Evolutionary conservation across 1,284 basidiomycete species (phyloP).

Genomic region (Rhodotorula sp.): DNA sequence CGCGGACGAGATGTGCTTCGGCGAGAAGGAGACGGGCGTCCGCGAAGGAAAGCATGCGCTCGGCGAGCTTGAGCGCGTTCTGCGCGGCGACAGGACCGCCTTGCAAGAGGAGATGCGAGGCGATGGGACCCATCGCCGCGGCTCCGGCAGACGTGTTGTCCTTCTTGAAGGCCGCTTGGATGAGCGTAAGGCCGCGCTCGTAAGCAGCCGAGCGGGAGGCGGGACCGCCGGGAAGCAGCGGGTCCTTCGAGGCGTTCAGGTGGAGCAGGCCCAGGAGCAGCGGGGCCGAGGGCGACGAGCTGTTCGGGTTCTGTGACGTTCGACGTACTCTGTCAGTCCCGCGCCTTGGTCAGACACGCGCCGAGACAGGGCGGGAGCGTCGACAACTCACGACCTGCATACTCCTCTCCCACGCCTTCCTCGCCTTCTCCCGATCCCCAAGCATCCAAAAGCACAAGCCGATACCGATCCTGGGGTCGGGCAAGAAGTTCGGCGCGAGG

Average conservation of each 20-base stretch:
- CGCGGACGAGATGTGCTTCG: slow-evolving; percentile 74
- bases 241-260: slow-evolving; percentile 74
- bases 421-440: slow-evolving; percentile 72
- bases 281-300: slow-evolving; percentile 60
- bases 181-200: slow-evolving; percentile 57
- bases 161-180: slow-evolving; percentile 69
- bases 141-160: slow-evolving; percentile 75
- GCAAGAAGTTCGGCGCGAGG: slow-evolving; percentile 70
- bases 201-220: slow-evolving; percentile 57
- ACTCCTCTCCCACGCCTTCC: slow-evolving; percentile 81
- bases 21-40: slow-evolving; percentile 74
- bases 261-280: slow-evolving; percentile 78
- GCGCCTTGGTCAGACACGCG: too few relatives aligned
- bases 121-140: slow-evolving; percentile 68
- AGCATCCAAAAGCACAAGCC: slow-evolving; percentile 87
- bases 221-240: slow-evolving; percentile 55
- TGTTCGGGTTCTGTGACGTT: slow-evolving; percentile 63
- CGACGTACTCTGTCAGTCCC: neutral
- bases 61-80: slow-evolving; percentile 77
- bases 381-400: slow-evolving; percentile 66
- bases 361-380: neutral
- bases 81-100: slow-evolving; percentile 53
- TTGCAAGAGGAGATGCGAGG: slow-evolving; percentile 13
- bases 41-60: slow-evolving; percentile 85
- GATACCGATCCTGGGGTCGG: slow-evolving; percentile 89